A percentile compares a stretch with the other conserved stretches of the same genome.
Evolutionary conservation across 2,329 filamentous ascomycete genomes (phyloP).

Genomic region (Aspergillus fructus): DNA sequence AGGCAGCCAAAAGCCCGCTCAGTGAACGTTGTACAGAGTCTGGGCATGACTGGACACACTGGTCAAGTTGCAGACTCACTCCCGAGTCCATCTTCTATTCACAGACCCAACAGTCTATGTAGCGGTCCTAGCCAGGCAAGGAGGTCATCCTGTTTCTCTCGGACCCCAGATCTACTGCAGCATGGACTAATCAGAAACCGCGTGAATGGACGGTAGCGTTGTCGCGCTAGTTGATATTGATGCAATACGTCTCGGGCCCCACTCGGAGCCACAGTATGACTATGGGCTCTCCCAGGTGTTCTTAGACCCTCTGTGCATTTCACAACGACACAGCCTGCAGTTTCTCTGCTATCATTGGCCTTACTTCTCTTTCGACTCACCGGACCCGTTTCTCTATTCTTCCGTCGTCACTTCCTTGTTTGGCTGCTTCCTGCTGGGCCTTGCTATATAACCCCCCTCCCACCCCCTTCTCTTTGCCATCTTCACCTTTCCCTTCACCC

Average conservation of each 20-base stretch:
- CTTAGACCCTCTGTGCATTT: slow-evolving; percentile 3
- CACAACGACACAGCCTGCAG: background rate
- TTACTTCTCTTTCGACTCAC: slow-evolving; percentile 13
- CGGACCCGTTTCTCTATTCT: slow-evolving; percentile 8
- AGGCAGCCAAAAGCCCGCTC: background rate
- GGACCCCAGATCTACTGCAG: slow-evolving; percentile 7
- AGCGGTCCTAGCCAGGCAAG: background rate
- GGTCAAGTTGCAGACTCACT: background rate
- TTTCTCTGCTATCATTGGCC: slow-evolving; percentile 3
- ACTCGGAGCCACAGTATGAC: background rate
- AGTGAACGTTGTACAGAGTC: background rate
- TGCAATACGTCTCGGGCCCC: slow-evolving; percentile 4
- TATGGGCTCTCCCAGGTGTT: slow-evolving; percentile 1
- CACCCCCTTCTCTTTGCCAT: background rate
- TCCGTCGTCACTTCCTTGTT: slow-evolving; percentile 8
- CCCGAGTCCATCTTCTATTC: background rate
- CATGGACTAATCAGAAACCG: slow-evolving; percentile 4
- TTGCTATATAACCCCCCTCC: slow-evolving; percentile 7
- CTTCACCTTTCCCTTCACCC: background rate
- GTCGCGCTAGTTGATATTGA: background rate
- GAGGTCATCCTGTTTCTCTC: slow-evolving; percentile 9
- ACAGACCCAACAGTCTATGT: background rate
- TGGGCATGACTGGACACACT: background rate
- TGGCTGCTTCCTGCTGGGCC: slow-evolving; percentile 2
- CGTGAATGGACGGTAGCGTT: background rate